Percentiles rank a stretch among this genome's conserved stretches.
Conservation (phyloP, 176 grass and related monocot species). For the Ananas comosus region DNA sequence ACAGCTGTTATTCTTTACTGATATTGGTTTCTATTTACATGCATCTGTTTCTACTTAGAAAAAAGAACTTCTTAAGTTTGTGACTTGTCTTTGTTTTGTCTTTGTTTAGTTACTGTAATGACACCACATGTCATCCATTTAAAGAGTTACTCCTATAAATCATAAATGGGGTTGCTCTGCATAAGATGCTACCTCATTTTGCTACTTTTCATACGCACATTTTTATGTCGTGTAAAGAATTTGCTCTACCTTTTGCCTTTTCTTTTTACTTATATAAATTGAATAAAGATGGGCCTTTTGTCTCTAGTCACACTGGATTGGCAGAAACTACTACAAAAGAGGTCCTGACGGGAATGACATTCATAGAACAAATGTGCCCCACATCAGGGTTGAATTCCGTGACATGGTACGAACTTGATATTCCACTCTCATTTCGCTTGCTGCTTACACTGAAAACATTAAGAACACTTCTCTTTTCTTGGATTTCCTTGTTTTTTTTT, state of each 20-base stretch:
- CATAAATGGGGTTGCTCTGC: not conserved
- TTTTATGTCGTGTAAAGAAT: not conserved
- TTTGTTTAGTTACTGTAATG: not conserved
- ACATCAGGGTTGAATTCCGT: slow-evolving; percentile 82
- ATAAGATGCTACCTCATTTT: not conserved
- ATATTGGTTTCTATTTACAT: not conserved
- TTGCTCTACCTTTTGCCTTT: not conserved
- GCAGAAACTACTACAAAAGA: slow-evolving; percentile 73
- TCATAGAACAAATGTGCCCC: slow-evolving; percentile 87
- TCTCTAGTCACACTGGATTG: slow-evolving; percentile 79
- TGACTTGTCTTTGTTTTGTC: not conserved
- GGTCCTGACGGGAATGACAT: slow-evolving; percentile 76
- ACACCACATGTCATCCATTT: not conserved
- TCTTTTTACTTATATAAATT: not conserved
- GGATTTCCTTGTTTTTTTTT: not conserved
- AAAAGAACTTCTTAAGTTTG: not conserved
- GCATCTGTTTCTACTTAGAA: not conserved
- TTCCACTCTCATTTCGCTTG: not conserved
- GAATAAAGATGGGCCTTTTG: slow-evolving; percentile 7
- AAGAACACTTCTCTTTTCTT: not conserved
- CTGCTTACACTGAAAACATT: not conserved
- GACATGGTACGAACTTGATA: slow-evolving; percentile 34
- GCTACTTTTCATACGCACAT: not conserved
- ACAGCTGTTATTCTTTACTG: not conserved
- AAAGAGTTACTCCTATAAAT: not conserved